Evolutionary conservation across 2,329 filamentous ascomycete species (phyloP).

Genomic region (Gaeumannomyces sp.): DNA sequence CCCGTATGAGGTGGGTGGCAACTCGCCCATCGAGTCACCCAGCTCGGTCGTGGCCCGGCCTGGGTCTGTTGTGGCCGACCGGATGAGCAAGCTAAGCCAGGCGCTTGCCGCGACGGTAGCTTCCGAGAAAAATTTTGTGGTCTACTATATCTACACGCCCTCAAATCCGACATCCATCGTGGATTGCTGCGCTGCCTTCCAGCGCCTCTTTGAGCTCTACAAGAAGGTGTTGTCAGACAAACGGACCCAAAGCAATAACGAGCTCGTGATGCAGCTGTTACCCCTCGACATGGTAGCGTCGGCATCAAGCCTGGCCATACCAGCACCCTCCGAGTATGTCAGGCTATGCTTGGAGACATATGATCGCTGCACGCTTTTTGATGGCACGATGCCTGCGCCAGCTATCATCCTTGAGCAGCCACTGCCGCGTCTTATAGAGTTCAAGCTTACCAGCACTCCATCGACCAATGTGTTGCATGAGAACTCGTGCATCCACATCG

Average conservation of each 20-base stretch:
- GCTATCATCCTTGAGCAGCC: slow-evolving; percentile 67
- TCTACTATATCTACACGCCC: slow-evolving; percentile 71
- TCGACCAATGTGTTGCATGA: slow-evolving; percentile 70
- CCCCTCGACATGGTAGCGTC: slow-evolving; percentile 63
- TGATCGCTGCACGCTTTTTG: slow-evolving; percentile 61
- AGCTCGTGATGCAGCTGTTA: slow-evolving; percentile 72
- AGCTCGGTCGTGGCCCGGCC: slow-evolving; percentile 26
- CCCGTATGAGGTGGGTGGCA: slow-evolving; percentile 39
- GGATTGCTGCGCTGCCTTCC: slow-evolving; percentile 68
- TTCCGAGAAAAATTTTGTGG: slow-evolving; percentile 56
- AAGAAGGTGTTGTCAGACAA: slow-evolving; percentile 42
- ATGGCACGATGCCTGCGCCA: slow-evolving; percentile 55
- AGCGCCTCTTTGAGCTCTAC: slow-evolving; percentile 63
- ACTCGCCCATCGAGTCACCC: slow-evolving; percentile 32
- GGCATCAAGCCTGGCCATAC: slow-evolving; percentile 54
- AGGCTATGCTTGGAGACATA: slow-evolving; percentile 69
- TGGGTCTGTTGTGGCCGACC: slow-evolving; percentile 40
- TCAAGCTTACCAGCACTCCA: slow-evolving; percentile 61
- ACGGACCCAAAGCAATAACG: slow-evolving; percentile 44
- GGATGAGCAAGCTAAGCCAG: slow-evolving; percentile 42
- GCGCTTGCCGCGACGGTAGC: slow-evolving; percentile 36
- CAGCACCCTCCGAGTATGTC: slow-evolving; percentile 51
- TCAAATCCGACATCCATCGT: slow-evolving; percentile 54
- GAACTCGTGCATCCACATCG: slow-evolving; percentile 74
- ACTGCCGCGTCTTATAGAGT: slow-evolving; percentile 66